phyloP scores from a whole-genome alignment of 148 eudicot genomes.

The Amaranthus hypochondriacus region DNA sequence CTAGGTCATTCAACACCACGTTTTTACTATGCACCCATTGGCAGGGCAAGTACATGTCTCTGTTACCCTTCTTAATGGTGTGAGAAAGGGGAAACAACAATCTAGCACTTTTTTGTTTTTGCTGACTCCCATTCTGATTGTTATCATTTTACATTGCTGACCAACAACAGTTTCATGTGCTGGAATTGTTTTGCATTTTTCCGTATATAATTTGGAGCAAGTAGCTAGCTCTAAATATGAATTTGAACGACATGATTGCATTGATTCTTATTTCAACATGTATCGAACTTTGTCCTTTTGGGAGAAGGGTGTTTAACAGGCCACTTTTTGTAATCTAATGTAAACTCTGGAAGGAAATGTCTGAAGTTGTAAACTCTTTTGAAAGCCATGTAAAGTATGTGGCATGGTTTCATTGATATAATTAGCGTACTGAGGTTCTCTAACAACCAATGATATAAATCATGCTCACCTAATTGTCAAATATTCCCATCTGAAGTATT shows the following conservation, averaged over 20 bases:
- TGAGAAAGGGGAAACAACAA: not conserved
- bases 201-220: not conserved
- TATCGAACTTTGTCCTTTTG: not conserved
- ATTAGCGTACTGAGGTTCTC: not conserved
- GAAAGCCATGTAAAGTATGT: not conserved
- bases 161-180: too few relatives aligned
- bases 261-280: not conserved
- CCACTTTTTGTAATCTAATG: not conserved
- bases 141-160: not conserved
- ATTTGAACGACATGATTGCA: not conserved
- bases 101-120: not conserved
- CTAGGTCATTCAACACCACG: too few relatives aligned
- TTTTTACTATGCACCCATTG: too few relatives aligned
- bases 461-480: not conserved
- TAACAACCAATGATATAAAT: not conserved
- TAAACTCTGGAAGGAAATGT: not conserved
- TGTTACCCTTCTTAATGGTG: not conserved
- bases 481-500: not conserved
- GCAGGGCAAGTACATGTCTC: not conserved
- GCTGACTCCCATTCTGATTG: not conserved
- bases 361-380: not conserved
- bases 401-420: too few relatives aligned
- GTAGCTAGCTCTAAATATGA: too few relatives aligned
- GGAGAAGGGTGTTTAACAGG: not conserved
- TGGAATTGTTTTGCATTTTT: not conserved